phyloP scores from a whole-genome alignment of 2,329 filamentous ascomycete genomes.

The Thermoascus crustaceus region DNA sequence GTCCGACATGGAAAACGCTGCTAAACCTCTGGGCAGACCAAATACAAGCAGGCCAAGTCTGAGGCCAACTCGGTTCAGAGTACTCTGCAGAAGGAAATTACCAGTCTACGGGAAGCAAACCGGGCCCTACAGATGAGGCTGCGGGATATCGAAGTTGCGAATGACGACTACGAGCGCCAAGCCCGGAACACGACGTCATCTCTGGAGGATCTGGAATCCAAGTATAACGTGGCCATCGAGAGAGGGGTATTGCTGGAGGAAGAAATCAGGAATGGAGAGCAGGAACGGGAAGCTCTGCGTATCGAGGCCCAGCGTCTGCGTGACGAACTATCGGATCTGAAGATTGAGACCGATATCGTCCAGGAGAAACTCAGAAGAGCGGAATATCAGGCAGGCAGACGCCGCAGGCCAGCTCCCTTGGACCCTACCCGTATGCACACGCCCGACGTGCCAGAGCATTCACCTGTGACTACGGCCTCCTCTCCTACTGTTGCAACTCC shows the following conservation, averaged over 20 bases:
- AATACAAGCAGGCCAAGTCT: constrained; percentile 89
- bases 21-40: constrained; percentile 52
- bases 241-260: constrained; percentile 88
- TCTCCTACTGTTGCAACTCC: constrained; percentile 87
- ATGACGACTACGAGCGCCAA: constrained; percentile 96
- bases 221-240: constrained; percentile 93
- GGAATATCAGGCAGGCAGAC: constrained; percentile 44
- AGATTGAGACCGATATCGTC: constrained; percentile 89
- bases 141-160: constrained; percentile 92
- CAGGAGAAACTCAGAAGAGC: constrained; percentile 83
- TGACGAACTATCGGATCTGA: constrained; percentile 85
- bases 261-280: constrained; percentile 82
- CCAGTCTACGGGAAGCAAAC: constrained; percentile 75
- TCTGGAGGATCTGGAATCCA: constrained; percentile 91
- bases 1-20: constrained; percentile 13
- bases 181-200: constrained; percentile 93
- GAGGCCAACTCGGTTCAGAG: constrained; percentile 82
- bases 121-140: constrained; percentile 73
- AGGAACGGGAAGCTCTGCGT: constrained; percentile 78
- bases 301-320: constrained; percentile 86
- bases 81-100: constrained; percentile 89
- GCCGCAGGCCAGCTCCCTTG: constrained; percentile 44
- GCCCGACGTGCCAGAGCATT: constrained; percentile 61
- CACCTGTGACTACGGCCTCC: constrained; percentile 73
- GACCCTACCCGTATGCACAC: constrained; percentile 50